phyloP scores from a whole-genome alignment of 768 basidiomycete species.

The Gloeopeniophorella convolvens region DNA sequence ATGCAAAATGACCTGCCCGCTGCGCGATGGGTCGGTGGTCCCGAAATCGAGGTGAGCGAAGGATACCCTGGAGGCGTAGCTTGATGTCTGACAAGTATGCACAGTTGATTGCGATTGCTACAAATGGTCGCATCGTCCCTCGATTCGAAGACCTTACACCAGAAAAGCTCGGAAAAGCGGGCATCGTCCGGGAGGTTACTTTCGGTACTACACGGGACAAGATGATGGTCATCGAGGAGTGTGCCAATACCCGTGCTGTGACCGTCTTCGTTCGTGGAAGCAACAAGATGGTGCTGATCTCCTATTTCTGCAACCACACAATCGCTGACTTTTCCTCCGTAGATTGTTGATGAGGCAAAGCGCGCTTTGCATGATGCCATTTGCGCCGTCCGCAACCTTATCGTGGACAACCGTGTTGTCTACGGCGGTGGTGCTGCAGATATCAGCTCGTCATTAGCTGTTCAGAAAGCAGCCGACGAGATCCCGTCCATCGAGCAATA shows the following conservation, averaged over 20 bases:
- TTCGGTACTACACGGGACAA: constrained; percentile 99
- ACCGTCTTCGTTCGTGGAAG: constrained; percentile 96
- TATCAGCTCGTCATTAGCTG: constrained; percentile 90
- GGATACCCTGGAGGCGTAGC: neutral
- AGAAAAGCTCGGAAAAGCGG: constrained; percentile 89
- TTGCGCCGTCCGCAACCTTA: constrained; percentile 92
- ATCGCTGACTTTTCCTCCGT: neutral
- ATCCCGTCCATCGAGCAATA: constrained; percentile 98
- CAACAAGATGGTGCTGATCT: constrained; percentile 86
- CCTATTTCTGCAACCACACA: neutral
- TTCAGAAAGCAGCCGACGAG: constrained; percentile 93
- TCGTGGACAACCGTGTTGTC: constrained; percentile 93
- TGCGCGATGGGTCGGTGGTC: constrained; percentile 98
- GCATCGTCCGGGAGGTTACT: constrained; percentile 86
- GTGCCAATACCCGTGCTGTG: constrained; percentile 92
- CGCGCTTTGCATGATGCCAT: constrained; percentile 96
- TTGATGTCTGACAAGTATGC: constrained; percentile 1
- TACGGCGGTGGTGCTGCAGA: constrained; percentile 99
- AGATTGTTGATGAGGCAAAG: constrained; percentile 99
- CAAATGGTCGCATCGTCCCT: constrained; percentile 96
- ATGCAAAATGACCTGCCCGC: constrained; percentile 98
- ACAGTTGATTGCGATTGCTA: constrained; percentile 96
- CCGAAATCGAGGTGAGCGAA: constrained; percentile 85
- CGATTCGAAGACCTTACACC: constrained; percentile 92
- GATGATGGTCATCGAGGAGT: constrained; percentile 99